Base-by-base conservation (phyloP, 2,329 filamentous ascomycete genomes). In the Stagonosporopsis vannaccii region DNA sequence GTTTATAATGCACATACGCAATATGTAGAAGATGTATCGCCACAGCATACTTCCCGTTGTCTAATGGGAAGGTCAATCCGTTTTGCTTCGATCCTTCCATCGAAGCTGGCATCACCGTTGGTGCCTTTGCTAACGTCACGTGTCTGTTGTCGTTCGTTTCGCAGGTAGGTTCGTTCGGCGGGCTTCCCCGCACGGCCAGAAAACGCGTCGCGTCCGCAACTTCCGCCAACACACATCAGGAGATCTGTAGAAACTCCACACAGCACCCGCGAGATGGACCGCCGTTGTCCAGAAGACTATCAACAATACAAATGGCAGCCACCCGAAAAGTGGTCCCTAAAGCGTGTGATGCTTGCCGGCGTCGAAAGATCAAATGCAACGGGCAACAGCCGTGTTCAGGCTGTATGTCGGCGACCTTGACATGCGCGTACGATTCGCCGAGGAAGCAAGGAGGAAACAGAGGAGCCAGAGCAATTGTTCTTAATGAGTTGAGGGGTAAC, bases 371-470 rank as follows among this genome's bases (percentile, higher is more conserved):
- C 72, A 90, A 90, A 74, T 90, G 88, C 72, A 87, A 90, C 69
- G 87, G 87, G 55, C 80, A 86, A 71, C 87, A 87, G 68, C 88
- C 88, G 15, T 91, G 89, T 74, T 84, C 85, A 59, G 90, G 90
- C 75, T 91, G 89, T 76, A 82, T 82, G 17, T 85, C 87, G 8
- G 86, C 88, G 2, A 46, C 36, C 1, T 13, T 62, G 9, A 80
- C 83, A 12, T 91, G 89, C 80, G 90, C 88, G 26, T 91, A 90
- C 81, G 87, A 90, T 77, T 86, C 87, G 30, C 86, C 90, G 32
- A 88, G 88, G 1, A 88, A 90, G 77, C 91, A 90, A 78, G 91
- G 91, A 74, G 89, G 89, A 1, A 89, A 88, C 39, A 90, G 90
- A 76, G 88, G 89, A 62, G 89, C 87, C 28, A 81, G 88, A 58